Base-by-base conservation (phyloP, 2,329 filamentous ascomycete species). In the Colletotrichum shisoi region DNA sequence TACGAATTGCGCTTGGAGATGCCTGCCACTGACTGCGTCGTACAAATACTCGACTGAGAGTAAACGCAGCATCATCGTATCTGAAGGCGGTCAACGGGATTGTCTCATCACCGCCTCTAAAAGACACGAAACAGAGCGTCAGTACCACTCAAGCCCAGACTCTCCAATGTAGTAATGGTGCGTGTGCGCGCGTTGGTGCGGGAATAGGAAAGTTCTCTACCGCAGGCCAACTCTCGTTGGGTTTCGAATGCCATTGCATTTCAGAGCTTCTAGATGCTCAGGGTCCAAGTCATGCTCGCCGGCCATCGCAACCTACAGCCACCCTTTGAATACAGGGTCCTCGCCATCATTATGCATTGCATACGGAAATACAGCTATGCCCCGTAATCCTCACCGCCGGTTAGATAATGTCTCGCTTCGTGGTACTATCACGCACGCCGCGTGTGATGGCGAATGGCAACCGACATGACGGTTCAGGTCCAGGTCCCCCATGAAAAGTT, bases 231-330 rank as follows among this genome's bases (percentile, higher is more conserved):
- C 34, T 58, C 63, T 67, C 40, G 48, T 53, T 37, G 40, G 54
- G 53, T 64, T 67, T 67, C 64, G 61, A 58, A 37, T 64, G 52
- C 27, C 54, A 42, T 39, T 56, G 48, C 48, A 61, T 67, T 67
- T 67, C 64, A 67, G 61, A 59, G 34, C 42, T 54, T 64, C 54
- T 46, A 58, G 54, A 67, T 59, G 44, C 48, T 67, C 64, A 64
- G 64, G 64, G 64, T 64, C 64, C 60, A 64, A 67, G 54, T 64
- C 61, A 67, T 64, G 54, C 54, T 40, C 19, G 46, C 59, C 46
- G 21, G 24, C 58, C 39, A 37, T 37, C 56, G 48, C 44, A 58
- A 53, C 19, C 53, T 34, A 54, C 42, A 54, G 42, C 37, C 31
- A 34, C 49, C 63, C 13, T 9, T 4, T n/a, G 9, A 48, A 67